These are phyloP conservation scores for Phytophthora nicotianae DNA, from an alignment of 352 stramenopile genomes.

Conservation along the genomic window DNA sequence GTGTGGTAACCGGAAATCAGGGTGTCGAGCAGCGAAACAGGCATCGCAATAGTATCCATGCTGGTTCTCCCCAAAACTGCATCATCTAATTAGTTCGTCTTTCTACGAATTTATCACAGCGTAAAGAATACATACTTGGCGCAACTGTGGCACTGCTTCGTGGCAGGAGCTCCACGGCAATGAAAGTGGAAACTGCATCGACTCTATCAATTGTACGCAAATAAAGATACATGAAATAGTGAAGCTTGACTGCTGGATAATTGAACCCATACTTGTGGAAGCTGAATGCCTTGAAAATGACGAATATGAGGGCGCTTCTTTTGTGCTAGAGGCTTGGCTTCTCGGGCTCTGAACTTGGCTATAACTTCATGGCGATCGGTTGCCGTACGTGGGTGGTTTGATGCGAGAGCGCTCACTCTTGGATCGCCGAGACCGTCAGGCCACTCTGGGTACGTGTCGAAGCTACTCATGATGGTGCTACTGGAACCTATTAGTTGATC, in stretches of 20 bases:
- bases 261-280: constrained; percentile 20
- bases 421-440: constrained; percentile 57
- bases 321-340: constrained; percentile 3
- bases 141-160: constrained; percentile 71
- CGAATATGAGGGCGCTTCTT: constrained; percentile 32
- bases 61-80: constrained; percentile 60
- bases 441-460: constrained; percentile 64
- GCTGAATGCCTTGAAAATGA: constrained; percentile 27
- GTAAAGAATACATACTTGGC: constrained; percentile 46
- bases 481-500: background rate
- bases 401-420: constrained; percentile 28
- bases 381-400: background rate
- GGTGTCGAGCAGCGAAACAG: constrained; percentile 66
- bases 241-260: background rate
- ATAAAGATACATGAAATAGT: background rate
- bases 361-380: constrained; percentile 48
- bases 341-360: constrained; percentile 40
- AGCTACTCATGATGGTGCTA: constrained; percentile 16
- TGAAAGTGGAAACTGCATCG: constrained; percentile 63
- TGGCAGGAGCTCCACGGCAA: constrained; percentile 51
- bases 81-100: background rate
- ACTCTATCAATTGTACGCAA: constrained; percentile 24
- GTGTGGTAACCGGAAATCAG: constrained; percentile 57
- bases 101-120: background rate
- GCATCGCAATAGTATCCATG: constrained; percentile 71